These are phyloP conservation scores for Alternaria infectoria DNA, from an alignment of 2,329 filamentous ascomycete species.

Conservation along the genomic window DNA sequence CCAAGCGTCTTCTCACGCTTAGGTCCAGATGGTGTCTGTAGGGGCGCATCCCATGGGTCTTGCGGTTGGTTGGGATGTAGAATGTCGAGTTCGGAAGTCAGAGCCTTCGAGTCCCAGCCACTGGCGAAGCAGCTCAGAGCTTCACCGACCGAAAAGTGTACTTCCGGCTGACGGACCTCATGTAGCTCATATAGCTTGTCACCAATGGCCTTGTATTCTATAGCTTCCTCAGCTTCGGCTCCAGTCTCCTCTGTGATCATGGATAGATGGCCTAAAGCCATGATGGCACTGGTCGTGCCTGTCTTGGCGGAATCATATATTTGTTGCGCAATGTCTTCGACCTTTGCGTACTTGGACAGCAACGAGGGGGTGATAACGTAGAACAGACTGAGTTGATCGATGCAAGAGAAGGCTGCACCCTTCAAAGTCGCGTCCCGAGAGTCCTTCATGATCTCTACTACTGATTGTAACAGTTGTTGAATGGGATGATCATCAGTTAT, in stretches of 20 bases:
- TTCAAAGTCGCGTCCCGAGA: slow-evolving; percentile 63
- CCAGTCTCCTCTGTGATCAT: slow-evolving; percentile 61
- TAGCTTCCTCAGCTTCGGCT: slow-evolving; percentile 39
- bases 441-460: slow-evolving; percentile 60
- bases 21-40: slow-evolving; percentile 40
- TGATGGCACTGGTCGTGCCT: slow-evolving; percentile 80
- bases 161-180: slow-evolving; percentile 83
- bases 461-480: slow-evolving; percentile 51
- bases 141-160: slow-evolving; percentile 90
- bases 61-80: slow-evolving; percentile 57
- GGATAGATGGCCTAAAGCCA: slow-evolving; percentile 78
- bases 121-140: slow-evolving; percentile 78
- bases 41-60: slow-evolving; percentile 37
- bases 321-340: slow-evolving; percentile 63
- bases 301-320: slow-evolving; percentile 75
- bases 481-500: slow-evolving; percentile 45
- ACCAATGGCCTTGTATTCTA: slow-evolving; percentile 62
- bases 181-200: slow-evolving; percentile 76
- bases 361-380: slow-evolving; percentile 57
- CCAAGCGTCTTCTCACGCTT: slow-evolving; percentile 53
- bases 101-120: slow-evolving; percentile 82
- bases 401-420: slow-evolving; percentile 62
- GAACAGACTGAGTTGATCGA: slow-evolving; percentile 69
- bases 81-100: slow-evolving; percentile 78
- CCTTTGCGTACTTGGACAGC: slow-evolving; percentile 43